A percentile compares a stretch with the other conserved stretches of the same genome.
Evolutionary conservation across 2,329 filamentous ascomycete species (phyloP).

Genomic region (Ampelomyces quisqualis): DNA sequence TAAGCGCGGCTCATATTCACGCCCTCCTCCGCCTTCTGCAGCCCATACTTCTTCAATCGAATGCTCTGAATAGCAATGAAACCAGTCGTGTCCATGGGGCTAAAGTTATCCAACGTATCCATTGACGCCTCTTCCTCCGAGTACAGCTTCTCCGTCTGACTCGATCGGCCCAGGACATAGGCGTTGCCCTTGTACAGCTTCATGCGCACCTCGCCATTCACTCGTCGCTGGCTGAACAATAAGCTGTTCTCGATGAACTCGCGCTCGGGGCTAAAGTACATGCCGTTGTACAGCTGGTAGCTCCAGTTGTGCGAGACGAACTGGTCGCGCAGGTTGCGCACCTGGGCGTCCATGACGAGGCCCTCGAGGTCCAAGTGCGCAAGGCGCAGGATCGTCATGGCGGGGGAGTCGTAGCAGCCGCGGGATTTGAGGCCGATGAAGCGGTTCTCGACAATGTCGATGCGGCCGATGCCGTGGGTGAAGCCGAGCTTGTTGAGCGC

Average conservation of each 20-base stretch:
- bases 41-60: conserved; percentile 48
- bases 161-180: conserved; percentile 60
- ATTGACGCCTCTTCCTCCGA: conserved; percentile 65
- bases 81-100: conserved; percentile 64
- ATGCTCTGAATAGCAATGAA: conserved; percentile 72
- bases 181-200: conserved; percentile 68
- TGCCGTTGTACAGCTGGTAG: conserved; percentile 59
- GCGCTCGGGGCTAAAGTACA: conserved; percentile 70
- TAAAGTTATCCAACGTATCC: conserved; percentile 70
- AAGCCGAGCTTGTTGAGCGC: conserved; percentile 70
- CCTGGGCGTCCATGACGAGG: conserved; percentile 67
- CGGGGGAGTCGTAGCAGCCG: conserved; percentile 70
- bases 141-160: conserved; percentile 69
- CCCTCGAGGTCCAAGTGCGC: conserved; percentile 65
- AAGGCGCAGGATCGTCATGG: conserved; percentile 52
- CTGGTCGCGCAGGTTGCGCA: conserved; percentile 69
- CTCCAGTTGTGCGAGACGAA: conserved; percentile 59
- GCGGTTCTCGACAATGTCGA: conserved; percentile 81
- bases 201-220: conserved; percentile 57
- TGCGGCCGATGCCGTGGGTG: conserved; percentile 72
- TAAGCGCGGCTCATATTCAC: conserved; percentile 31
- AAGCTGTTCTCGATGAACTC: conserved; percentile 67
- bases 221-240: conserved; percentile 43
- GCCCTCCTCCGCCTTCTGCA: conserved; percentile 42
- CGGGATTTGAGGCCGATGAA: conserved; percentile 79